Conservation (phyloP, 345 rosid species). For the Arabidopsis arenosa region DNA sequence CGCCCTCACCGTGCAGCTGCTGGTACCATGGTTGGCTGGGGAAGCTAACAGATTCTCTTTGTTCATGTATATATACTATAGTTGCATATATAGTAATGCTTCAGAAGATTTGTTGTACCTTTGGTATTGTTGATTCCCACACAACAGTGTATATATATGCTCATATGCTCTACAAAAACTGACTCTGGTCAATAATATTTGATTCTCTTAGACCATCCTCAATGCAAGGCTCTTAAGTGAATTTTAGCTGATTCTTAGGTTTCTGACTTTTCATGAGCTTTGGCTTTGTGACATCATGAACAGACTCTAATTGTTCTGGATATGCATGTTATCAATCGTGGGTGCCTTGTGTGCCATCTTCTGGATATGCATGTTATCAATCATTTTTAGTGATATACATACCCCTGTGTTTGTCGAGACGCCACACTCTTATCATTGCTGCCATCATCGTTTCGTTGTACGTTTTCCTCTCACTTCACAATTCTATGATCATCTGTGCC, state of each 20-base stretch:
- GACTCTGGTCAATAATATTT: constrained; percentile 3
- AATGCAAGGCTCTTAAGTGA: no score
- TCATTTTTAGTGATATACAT: no score
- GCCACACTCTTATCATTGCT: constrained; percentile 14
- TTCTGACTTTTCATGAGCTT: no score
- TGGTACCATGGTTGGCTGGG: constrained; percentile 45
- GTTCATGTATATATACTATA: constrained; percentile 29
- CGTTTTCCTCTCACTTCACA: no score
- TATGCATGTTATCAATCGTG: constrained; percentile 49
- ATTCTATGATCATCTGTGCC: no score
- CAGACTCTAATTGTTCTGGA: no score
- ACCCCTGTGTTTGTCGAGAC: no score
- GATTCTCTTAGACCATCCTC: neutral
- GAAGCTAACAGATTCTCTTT: constrained; percentile 36
- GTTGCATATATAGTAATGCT: constrained; percentile 25
- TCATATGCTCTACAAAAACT: neutral
- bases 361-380: constrained; percentile 47
- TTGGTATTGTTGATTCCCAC: constrained; percentile 21
- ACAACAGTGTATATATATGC: constrained; percentile 19
- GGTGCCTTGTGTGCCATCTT: constrained; percentile 73
- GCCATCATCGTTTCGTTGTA: neutral
- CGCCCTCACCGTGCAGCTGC: constrained; percentile 42
- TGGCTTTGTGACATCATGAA: no score
- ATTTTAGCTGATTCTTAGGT: no score
- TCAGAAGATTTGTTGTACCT: constrained; percentile 33